A percentile compares a stretch with the other conserved stretches of the same genome.
Evolutionary conservation across 1,139 yeast genomes (phyloP).

Genomic region (Nematodospora anomalae): DNA sequence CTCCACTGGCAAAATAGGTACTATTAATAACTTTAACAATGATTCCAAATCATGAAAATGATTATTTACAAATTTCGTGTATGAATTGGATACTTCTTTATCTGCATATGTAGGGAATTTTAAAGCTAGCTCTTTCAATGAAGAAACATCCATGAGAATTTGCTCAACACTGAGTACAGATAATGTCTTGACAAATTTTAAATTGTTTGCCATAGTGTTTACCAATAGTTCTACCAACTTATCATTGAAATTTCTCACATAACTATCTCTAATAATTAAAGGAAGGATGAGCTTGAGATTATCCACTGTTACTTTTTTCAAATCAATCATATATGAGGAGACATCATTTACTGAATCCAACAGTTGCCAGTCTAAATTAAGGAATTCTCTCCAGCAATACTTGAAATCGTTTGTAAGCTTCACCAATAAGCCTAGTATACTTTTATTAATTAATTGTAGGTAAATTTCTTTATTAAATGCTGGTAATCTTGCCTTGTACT

Average conservation of each 20-base stretch:
- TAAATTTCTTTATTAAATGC: conserved; percentile 60
- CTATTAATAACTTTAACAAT: conserved; percentile 63
- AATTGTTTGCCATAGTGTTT: conserved; percentile 55
- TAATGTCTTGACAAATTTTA: conserved; percentile 64
- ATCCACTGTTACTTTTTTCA: conserved; percentile 46
- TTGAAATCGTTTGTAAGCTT: conserved; percentile 65
- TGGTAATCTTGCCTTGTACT: conserved; percentile 33
- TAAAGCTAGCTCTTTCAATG: conserved; percentile 56
- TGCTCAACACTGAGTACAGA: conserved; percentile 77
- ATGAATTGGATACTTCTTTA: conserved; percentile 34
- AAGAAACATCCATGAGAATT: conserved; percentile 67
- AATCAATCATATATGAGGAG: conserved; percentile 65
- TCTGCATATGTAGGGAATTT: conserved; percentile 50
- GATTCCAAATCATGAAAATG: conserved; percentile 58
- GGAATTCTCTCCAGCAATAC: conserved; percentile 82
- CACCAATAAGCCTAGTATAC: conserved; percentile 56
- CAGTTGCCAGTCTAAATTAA: conserved; percentile 73
- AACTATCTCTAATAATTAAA: conserved; percentile 67
- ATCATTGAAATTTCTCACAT: conserved; percentile 72
- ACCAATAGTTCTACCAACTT: conserved; percentile 68
- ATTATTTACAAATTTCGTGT: conserved; percentile 48
- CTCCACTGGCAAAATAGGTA: conserved; percentile 61
- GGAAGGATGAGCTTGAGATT: conserved; percentile 55
- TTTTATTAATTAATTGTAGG: conserved; percentile 55
- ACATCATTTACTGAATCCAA: conserved; percentile 65